Conservation (phyloP, 1,139 yeast genomes). For the Petasospora fabianii region DNA sequence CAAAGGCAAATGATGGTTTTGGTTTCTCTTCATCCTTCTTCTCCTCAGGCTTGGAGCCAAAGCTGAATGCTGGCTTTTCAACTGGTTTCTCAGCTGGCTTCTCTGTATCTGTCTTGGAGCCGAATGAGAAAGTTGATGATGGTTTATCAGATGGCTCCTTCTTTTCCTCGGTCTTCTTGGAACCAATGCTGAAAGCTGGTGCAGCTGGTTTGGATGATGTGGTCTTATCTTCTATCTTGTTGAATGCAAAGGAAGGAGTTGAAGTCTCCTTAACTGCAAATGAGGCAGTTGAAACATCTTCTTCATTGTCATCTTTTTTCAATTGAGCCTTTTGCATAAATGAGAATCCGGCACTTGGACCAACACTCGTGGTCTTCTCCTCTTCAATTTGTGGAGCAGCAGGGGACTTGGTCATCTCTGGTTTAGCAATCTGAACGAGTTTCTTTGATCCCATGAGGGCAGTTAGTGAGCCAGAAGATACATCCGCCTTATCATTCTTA, state of each 20-base stretch:
- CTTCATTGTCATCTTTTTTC: neutral
- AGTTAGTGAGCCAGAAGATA: slow-evolving; percentile 14
- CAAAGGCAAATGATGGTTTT: slow-evolving; percentile 1
- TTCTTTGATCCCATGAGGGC: slow-evolving; percentile 18
- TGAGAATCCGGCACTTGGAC: slow-evolving; percentile 30
- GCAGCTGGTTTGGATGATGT: slow-evolving; percentile 1
- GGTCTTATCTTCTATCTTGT: neutral
- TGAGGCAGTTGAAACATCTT: neutral
- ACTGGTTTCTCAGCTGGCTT: slow-evolving; percentile 6
- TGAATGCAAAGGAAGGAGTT: neutral
- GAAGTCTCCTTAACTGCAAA: slow-evolving; percentile 1
- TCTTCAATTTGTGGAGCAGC: neutral
- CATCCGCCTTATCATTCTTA: slow-evolving; percentile 5
- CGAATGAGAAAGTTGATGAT: slow-evolving; percentile 11
- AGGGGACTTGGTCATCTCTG: neutral
- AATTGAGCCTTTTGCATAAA: slow-evolving; percentile 14
- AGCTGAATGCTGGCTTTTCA: neutral
- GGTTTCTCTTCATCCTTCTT: slow-evolving; percentile 1
- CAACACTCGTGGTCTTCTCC: slow-evolving; percentile 11
- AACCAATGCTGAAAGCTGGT: slow-evolving; percentile 4
- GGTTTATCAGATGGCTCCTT: neutral
- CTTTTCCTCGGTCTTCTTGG: slow-evolving; percentile 8
- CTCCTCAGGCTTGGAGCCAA: slow-evolving; percentile 5
- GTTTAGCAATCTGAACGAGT: slow-evolving; percentile 11
- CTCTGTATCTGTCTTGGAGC: slow-evolving; percentile 1